A percentile compares a stretch with the other conserved stretches of the same genome.
Evolutionary conservation across 2,329 filamentous ascomycete species (phyloP).

Genomic region (Aspergillus sp.): DNA sequence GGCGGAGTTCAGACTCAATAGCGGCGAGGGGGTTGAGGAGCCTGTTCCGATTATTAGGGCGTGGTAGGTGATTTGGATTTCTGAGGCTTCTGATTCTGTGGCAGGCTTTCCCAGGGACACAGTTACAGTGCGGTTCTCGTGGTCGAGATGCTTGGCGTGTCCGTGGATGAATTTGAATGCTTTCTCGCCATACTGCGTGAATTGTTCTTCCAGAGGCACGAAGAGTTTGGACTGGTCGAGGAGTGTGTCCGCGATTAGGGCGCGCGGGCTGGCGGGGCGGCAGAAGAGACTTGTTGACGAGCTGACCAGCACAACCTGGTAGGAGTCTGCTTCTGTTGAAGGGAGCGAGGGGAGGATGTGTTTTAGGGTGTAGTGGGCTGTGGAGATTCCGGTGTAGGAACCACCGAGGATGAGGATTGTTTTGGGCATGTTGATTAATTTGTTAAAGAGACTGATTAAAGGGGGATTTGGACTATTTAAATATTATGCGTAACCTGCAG

Average conservation of each 20-base stretch:
- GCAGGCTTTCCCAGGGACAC: conserved; percentile 15
- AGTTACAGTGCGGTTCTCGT: conserved; percentile 28
- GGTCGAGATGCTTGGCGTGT: conserved; percentile 26
- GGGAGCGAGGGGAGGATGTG: conserved; percentile 49
- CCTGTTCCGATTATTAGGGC: conserved; percentile 54
- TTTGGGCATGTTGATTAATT: not conserved
- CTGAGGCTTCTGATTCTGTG: not conserved
- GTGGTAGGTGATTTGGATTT: conserved; percentile 35
- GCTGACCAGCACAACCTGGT: conserved; percentile 47
- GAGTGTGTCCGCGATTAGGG: conserved; percentile 47
- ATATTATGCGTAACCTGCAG: too few relatives aligned
- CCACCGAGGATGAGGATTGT: conserved; percentile 53
- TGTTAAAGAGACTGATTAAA: too few relatives aligned
- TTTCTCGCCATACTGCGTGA: conserved; percentile 39
- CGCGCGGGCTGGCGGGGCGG: conserved; percentile 48
- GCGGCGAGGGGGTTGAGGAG: conserved; percentile 46
- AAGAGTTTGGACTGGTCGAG: conserved; percentile 50
- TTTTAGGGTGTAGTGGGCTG: conserved; percentile 55
- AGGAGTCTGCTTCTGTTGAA: conserved; percentile 26
- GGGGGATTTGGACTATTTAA: too few relatives aligned
- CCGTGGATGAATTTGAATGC: conserved; percentile 47
- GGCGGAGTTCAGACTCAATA: conserved; percentile 39
- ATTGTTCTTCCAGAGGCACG: conserved; percentile 37
- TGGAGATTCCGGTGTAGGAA: conserved; percentile 53
- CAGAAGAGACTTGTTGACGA: conserved; percentile 43